These are phyloP conservation scores for Trichoderma koningii DNA, from an alignment of 2,329 filamentous ascomycete species.

Conservation along the genomic window DNA sequence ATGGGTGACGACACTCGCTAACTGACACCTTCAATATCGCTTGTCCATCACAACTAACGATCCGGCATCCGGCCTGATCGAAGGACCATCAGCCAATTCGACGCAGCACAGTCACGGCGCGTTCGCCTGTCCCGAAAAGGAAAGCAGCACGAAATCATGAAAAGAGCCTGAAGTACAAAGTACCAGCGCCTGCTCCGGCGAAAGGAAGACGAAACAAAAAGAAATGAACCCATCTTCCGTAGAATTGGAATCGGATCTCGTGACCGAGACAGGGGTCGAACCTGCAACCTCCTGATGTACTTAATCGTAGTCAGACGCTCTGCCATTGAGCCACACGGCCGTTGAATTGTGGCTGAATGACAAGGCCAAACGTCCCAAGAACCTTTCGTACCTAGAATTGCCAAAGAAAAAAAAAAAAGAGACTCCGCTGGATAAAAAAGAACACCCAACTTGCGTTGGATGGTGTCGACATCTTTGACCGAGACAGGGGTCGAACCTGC, in stretches of 20 bases:
- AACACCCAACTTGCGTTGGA: neutral
- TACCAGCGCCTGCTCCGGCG: too few relatives aligned
- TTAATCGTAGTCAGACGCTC: constrained; percentile 26
- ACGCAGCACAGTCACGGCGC: neutral
- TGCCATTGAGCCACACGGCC: constrained; percentile 27
- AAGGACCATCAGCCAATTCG: neutral
- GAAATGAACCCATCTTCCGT: constrained; percentile 12
- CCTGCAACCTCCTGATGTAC: constrained; percentile 27
- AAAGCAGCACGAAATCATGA: neutral
- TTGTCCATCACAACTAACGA: constrained; percentile 5
- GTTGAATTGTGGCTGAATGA: neutral
- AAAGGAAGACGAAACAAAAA: constrained; percentile 16
- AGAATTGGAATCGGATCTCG: constrained; percentile 17
- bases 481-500: constrained; percentile 26
- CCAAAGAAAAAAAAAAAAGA: constrained; percentile 27
- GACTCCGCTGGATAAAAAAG: constrained; percentile 29
- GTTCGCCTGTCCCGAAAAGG: neutral
- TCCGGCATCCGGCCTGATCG: neutral
- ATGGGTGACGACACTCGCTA: constrained; percentile 11
- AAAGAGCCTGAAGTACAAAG: too few relatives aligned
- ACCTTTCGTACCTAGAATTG: neutral
- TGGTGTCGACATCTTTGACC: constrained; percentile 12
- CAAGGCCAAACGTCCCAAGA: neutral
- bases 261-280: constrained; percentile 28
- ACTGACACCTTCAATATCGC: constrained; percentile 8